These are phyloP conservation scores for Saksenaea oblongispora DNA, from an alignment of 371 early-diverging fungal genomes.

Conservation along the genomic window DNA sequence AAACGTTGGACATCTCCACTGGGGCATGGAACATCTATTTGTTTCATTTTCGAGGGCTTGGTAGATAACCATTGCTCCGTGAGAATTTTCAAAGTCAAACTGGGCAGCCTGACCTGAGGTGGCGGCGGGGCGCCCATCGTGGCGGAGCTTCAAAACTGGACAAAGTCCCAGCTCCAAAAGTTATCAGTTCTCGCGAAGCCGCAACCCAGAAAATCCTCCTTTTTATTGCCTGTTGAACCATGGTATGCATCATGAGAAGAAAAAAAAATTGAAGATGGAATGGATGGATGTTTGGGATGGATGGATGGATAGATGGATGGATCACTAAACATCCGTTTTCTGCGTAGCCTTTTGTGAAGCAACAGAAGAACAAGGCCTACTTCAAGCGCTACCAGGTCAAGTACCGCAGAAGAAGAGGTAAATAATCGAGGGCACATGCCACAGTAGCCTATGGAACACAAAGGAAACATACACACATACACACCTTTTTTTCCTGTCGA, in stretches of 20 bases:
- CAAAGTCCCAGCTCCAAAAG: not conserved
- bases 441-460: not conserved
- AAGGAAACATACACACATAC: not conserved
- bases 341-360: conserved; percentile 42
- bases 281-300: conserved; percentile 1
- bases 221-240: not conserved
- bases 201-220: not conserved
- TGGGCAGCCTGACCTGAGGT: no score
- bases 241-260: conserved; percentile 1
- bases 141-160: no score
- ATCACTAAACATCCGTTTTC: conserved; percentile 1
- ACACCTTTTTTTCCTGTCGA: no score
- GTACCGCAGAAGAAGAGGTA: conserved; percentile 96
- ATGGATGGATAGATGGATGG: conserved; percentile 14
- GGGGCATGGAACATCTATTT: no score
- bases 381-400: conserved; percentile 99
- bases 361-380: conserved; percentile 75
- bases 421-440: conserved; percentile 18
- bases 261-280: not conserved
- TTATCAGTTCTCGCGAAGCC: not conserved
- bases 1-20: no score
- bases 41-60: no score
- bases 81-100: no score
- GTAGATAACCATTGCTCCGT: no score
- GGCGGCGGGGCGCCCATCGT: no score